Evolutionary conservation across 352 stramenopile genomes (phyloP), one percentile per base, ranked within the genome.

Genomic region (Globisporangium heterothallicum): DNA sequence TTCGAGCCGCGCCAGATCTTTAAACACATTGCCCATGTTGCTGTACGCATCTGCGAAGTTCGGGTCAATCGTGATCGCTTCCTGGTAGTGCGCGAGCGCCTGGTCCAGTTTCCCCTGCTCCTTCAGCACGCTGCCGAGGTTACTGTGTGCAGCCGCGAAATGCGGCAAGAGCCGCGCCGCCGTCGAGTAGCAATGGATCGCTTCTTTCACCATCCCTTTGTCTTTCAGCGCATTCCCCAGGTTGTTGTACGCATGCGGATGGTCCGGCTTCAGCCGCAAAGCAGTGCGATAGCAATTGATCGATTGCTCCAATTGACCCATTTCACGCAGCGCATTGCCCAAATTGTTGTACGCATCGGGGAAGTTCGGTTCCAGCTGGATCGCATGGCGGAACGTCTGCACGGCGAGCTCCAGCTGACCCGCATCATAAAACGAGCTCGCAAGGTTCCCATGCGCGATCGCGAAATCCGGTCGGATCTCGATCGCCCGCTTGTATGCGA

Each of bases 11-110:
- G 82, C 76, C 22, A 97, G 56, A 47, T 97, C 90, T 58, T 97
- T 97, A 56, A 97, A 97, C 25, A 95, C 88, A 61, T 96, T 97
- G 54, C 91, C 92, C 74, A 98, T 94, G 61, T 98, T 98, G 62
- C 79, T 95, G 68, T 95, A 97, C 3, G 91, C 90, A 52, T 96
- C 87, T 2, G 88, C 86, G 65, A 98, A 97, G 22, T 63, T 74
- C 6, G 91, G 88, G 46, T 98, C 89, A 56, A 97, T 96, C 18
- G 81, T 78, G 49, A 99, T 93, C 0, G 92, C 92, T 52, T 97
- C 72, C 32, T 97, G 76, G 64, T 98, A 98, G 57, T 98, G 86
- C n/a, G 91, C 85, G 27, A 98, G 68, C 6, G 93, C 93, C 56
- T 96, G 87, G 47, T 97, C 79, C 19, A 97, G 67, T 66, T 97